Evolutionary conservation across 2,329 filamentous ascomycete genomes (phyloP), one percentile per base, ranked within the genome.

Genomic region (Lithohypha guttulata): DNA sequence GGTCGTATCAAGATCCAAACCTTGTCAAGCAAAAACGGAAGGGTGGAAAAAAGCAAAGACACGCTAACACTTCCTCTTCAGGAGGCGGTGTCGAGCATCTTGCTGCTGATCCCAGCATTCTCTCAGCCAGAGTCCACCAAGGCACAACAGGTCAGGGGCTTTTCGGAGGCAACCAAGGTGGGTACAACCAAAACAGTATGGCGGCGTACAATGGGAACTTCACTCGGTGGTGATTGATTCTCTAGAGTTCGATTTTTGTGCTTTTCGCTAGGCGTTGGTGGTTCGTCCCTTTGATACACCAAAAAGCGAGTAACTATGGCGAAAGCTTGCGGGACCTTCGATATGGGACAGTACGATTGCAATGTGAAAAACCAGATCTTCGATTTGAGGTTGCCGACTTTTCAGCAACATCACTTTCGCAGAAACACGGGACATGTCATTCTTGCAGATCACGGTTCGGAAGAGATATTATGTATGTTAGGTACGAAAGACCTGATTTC

Each of bases 21-120:
- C 65, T 68, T 61, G 81, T 84, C 70, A 93, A 94, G 80, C 86
- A 93, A 77, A 94, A 93, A 81, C 95, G 94, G 79, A 94, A 94
- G 85, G 86, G 86, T 73, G 95, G 94, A 79, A 95, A 95, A 85
- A 89, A 95, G 76, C 93, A 87, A 80, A 87, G 95, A 81, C 89
- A 86, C 91, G 94, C 95, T 85, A 95, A 89, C 89, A 94, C 87
- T 84, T 96, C 89, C 79, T 93, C 86, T 79, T 87, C 86, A 78
- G 15, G 35, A 30, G 84, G 85, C 84, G 87, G 84, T 73, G 79
- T 95, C 89, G 87, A 93, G 73, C 87, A 96, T 93, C 85, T 94
- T 87, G 33, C 33, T 27, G 85, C 84, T 75, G 87, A 96, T 85
- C 89, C 89, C 75, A 94, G 85, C 76, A 95, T 95, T 76, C 79